These are phyloP conservation scores for Backusella parvicylindrica DNA, from an alignment of 192 early-diverging fungal genomes.

Conservation along the genomic window DNA sequence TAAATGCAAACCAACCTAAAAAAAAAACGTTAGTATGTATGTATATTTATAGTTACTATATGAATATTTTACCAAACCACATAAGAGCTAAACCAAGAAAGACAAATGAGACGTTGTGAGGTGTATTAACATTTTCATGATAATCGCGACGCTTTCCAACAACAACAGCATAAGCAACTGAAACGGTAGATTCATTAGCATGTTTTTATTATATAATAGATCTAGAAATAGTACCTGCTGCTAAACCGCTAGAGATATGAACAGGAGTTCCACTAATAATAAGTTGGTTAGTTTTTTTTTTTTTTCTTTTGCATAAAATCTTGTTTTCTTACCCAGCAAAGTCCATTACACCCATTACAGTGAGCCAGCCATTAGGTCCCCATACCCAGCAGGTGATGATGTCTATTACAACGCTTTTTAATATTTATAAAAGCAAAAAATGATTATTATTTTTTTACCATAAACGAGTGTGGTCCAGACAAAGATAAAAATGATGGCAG, in stretches of 20 bases:
- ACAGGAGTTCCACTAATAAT: constrained; percentile 68
- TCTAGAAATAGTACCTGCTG: constrained; percentile 35
- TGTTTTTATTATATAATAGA: not conserved
- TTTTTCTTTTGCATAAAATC: not conserved
- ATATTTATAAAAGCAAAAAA: not conserved
- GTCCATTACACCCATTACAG: constrained; percentile 76
- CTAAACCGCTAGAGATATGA: constrained; percentile 76
- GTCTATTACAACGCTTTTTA: constrained; percentile 33
- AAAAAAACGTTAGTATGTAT: not conserved
- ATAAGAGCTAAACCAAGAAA: constrained; percentile 78
- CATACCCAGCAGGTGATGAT: constrained; percentile 83
- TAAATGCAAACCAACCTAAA: constrained; percentile 86
- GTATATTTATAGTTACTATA: constrained; percentile 24
- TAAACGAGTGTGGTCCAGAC: constrained; percentile 33
- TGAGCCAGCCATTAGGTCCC: constrained; percentile 68
- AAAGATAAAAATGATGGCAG: constrained; percentile 32
- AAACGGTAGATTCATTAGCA: not conserved
- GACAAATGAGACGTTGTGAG: constrained; percentile 82
- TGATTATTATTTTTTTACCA: constrained; percentile 3
- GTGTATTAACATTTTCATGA: constrained; percentile 65
- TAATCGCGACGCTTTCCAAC: constrained; percentile 77
- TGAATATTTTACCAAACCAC: constrained; percentile 77
- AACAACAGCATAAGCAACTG: constrained; percentile 77
- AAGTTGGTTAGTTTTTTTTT: not conserved
- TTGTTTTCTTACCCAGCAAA: constrained; percentile 63